Evolutionary conservation across 768 basidiomycete species (phyloP), one percentile per base, ranked within the genome.

Genomic region (Tephrocybe sp.): DNA sequence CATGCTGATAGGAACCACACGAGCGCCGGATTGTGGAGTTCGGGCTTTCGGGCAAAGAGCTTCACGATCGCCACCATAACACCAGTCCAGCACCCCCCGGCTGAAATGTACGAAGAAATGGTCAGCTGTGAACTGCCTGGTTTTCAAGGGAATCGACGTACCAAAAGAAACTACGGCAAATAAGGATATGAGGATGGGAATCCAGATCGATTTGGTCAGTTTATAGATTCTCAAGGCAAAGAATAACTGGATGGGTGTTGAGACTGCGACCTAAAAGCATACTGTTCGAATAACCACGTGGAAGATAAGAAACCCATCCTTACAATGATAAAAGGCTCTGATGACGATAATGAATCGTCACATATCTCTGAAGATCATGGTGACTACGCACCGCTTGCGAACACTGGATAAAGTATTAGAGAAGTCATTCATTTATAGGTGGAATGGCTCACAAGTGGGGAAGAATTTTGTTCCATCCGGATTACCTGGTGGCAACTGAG

Each of bases 1-100:
- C 72, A 73, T 11, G 76, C 69, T 0, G 72, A 59, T 15, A 69
- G 56, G 24, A 81, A 70, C 79, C 80, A 82, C 0, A 64, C 47
- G 16, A 72, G 61, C 1, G 69, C 68, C 0, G 70, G 61, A 23
- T 46, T 51, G 41, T 69, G 66, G 2, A 69, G 59, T 41, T 62
- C 43, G 15, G 62, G 64, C 52, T 70, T 68, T 41, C 50, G 45
- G 3, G 43, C 24, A 48, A 69, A 71, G 10, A 57, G 38, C 27
- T 56, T 61, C 48, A 69, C 40, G 13, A 58, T 42, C 5, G 50
- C 43, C 21, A 71, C 50, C 39, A 48, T 67, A 34, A 57, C 45
- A 3, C 66, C 59, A 1, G 66, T 63, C 60, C 64, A 69, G 2
- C 68, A 56, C 9, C 66, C 71, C 11, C 68, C 70, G 29, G 55